Evolutionary conservation across 169 alveolate species (phyloP).

Genomic region (Theileria parva): DNA sequence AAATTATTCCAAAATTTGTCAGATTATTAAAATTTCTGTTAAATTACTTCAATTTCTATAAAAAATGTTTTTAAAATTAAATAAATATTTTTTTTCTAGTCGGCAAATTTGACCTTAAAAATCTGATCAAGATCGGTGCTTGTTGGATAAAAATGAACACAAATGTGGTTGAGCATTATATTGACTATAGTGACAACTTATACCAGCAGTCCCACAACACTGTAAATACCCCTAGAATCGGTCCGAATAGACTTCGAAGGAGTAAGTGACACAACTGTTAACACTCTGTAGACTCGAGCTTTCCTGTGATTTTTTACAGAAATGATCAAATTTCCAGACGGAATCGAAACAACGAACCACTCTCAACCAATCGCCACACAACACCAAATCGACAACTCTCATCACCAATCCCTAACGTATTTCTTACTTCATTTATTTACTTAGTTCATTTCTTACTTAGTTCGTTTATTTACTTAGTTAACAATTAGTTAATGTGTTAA

Average conservation of each 20-base stretch:
- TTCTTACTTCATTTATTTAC: background rate
- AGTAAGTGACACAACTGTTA: too few species aligned
- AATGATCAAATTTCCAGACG: background rate
- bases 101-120: too few species aligned
- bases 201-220: too few species aligned
- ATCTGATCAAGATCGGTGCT: too few species aligned
- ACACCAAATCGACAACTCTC: constrained; percentile 5
- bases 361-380: constrained; percentile 2
- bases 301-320: background rate
- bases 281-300: background rate
- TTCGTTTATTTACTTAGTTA: background rate
- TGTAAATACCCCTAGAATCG: too few species aligned
- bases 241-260: too few species aligned
- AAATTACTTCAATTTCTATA: background rate
- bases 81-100: background rate
- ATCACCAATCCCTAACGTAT: background rate
- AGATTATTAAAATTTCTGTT: too few species aligned
- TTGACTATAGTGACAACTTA: too few species aligned
- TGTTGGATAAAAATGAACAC: too few species aligned
- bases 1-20: too few species aligned
- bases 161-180: too few species aligned
- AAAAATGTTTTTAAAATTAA: background rate
- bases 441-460: background rate
- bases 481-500: too few species aligned
- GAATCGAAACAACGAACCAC: background rate